Base-by-base conservation (phyloP, 495 filamentous ascomycete genomes). In the Podospora didyma region DNA sequence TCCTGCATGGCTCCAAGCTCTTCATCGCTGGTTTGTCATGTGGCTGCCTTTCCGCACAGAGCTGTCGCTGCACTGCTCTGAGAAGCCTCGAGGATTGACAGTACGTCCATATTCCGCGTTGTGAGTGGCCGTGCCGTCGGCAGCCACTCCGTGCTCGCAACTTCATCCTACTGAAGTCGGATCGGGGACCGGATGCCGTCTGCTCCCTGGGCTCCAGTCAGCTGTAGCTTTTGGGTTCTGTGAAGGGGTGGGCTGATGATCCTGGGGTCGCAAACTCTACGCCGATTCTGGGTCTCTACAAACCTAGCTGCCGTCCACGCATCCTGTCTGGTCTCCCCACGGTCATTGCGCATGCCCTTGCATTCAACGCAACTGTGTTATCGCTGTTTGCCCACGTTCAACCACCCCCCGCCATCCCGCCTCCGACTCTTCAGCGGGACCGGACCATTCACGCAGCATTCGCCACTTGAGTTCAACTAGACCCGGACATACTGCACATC, bases 221-320 rank as follows among this genome's bases (percentile, higher is more conserved):
- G 24, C 19, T n/a, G 4, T 21, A 7, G 19, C 20, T 49, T 49
- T n/a, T 49, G 23, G 46, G 14, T 12, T 49, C 26, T 31, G 46
- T 9, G 1, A 11, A 24, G 26, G 14, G 10, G n/a, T n/a, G n/a
- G n/a, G n/a, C n/a, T n/a, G 22, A 22, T 9, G 26, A 52, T 21
- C 34, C 3, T 22, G 7, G 31, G 50, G 50, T 52, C 50, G 42
- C 21, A 44, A 52, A 35, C 50, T 52, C 37, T 34, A 11, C 34
- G 41, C 34, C 50, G n/a, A 16, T 7, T n/a, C 21, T 35, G 48
- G n/a, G 19, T n/a, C 16, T 21, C 48, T 50, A 26, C 19, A 7
- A 23, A 47, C 23, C 45, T 47, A 14, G 11, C 3, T 4, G 39
- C 3, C n/a, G n/a, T n/a, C n/a, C n/a, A n/a, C n/a, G n/a, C 41